Conservation (phyloP, 768 basidiomycete species). For the Paxillus rubicundulus region DNA sequence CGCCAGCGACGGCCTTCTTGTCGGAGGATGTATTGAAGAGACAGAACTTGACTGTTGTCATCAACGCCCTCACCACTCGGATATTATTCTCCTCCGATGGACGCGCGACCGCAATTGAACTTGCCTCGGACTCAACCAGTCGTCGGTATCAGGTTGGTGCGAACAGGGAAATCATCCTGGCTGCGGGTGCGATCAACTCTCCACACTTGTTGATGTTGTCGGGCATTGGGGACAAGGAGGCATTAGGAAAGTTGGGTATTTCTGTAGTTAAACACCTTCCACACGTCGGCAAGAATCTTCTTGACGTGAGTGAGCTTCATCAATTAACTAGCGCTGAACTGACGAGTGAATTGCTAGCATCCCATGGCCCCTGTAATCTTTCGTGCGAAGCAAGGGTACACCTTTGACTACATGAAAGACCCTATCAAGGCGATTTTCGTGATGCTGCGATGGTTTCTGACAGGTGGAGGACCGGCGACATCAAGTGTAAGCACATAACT, state of each 20-base stretch:
- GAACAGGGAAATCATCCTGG: too few relatives aligned
- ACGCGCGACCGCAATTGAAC: too few relatives aligned
- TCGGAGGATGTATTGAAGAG: conserved; percentile 18
- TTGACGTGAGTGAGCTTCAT: conserved; percentile 37
- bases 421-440: background rate
- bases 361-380: background rate
- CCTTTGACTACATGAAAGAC: conserved; percentile 2
- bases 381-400: background rate
- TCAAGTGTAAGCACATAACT: conserved; percentile 40
- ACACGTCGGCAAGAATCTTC: conserved; percentile 67
- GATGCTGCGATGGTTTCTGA: conserved; percentile 2
- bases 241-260: too few relatives aligned
- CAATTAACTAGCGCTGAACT: background rate
- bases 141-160: too few relatives aligned
- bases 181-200: too few relatives aligned
- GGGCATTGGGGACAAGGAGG: too few relatives aligned
- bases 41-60: conserved; percentile 18
- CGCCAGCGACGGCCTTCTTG: conserved; percentile 25
- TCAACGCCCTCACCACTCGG: conserved; percentile 1
- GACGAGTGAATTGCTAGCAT: background rate
- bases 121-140: too few relatives aligned
- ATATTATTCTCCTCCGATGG: too few relatives aligned
- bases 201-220: too few relatives aligned
- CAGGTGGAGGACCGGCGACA: conserved; percentile 43
- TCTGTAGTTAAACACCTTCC: conserved; percentile 61